phyloP scores from a whole-genome alignment of 108 stramenopile genomes.

The Discostella pseudostelligera region DNA sequence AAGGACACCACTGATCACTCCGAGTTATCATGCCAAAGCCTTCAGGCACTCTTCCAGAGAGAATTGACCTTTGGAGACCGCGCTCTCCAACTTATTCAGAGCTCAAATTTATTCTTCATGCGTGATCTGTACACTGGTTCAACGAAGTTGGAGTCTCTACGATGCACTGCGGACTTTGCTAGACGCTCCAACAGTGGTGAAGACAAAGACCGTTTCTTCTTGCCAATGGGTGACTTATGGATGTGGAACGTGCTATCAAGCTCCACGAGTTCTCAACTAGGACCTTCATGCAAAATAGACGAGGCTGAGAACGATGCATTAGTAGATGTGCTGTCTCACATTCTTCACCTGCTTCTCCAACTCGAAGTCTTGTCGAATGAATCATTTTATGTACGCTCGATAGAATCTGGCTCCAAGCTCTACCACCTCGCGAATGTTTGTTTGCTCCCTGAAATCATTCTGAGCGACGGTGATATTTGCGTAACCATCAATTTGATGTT shows the following conservation, averaged over 20 bases:
- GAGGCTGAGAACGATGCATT: conserved; percentile 31
- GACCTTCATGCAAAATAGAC: not conserved
- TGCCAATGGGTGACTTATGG: conserved; percentile 69
- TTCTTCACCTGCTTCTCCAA: conserved; percentile 50
- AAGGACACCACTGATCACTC: not conserved
- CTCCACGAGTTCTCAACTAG: conserved; percentile 11
- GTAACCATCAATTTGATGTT: conserved; percentile 12
- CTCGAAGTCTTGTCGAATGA: conserved; percentile 43
- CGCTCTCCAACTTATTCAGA: conserved; percentile 31
- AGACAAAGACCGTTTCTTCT: conserved; percentile 11
- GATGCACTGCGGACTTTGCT: conserved; percentile 23
- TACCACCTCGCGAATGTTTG: conserved; percentile 79
- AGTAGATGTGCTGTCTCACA: conserved; percentile 41
- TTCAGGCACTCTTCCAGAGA: conserved; percentile 27
- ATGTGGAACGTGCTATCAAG: conserved; percentile 70
- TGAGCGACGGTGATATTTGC: conserved; percentile 46
- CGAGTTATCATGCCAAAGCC: conserved; percentile 1
- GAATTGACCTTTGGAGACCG: conserved; percentile 27
- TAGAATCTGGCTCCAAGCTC: conserved; percentile 65
- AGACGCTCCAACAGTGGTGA: conserved; percentile 12
- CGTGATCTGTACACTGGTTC: not conserved
- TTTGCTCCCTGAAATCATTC: conserved; percentile 60
- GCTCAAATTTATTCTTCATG: conserved; percentile 18
- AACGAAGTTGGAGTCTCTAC: conserved; percentile 28
- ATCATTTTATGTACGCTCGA: conserved; percentile 13